These are phyloP conservation scores for Podila verticillata DNA, from an alignment of 192 early-diverging fungal genomes.

Conservation along the genomic window DNA sequence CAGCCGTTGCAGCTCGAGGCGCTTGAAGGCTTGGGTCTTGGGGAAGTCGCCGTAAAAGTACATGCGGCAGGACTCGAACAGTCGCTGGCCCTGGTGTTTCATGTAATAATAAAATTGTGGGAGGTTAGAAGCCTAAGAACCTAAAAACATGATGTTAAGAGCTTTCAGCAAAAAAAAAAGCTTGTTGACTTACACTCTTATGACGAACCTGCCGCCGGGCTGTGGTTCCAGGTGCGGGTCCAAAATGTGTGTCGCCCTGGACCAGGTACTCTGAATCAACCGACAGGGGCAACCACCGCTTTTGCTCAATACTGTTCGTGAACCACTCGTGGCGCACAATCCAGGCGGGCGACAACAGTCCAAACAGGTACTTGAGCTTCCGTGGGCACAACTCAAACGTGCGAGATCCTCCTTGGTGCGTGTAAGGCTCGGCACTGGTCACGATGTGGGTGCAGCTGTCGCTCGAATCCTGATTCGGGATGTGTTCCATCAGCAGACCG, in stretches of 20 bases:
- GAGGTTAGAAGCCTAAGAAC: background rate
- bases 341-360: constrained; percentile 14
- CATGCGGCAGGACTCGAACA: constrained; percentile 25
- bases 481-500: constrained; percentile 23
- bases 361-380: constrained; percentile 22
- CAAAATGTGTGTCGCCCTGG: constrained; percentile 26
- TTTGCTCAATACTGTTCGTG: constrained; percentile 9
- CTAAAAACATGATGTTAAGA: background rate
- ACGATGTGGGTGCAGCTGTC: constrained; percentile 22
- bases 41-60: constrained; percentile 37
- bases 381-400: constrained; percentile 7
- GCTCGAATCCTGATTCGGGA: constrained; percentile 17
- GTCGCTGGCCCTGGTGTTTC: background rate
- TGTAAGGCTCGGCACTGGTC: constrained; percentile 5
- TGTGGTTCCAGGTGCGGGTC: constrained; percentile 18
- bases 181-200: background rate
- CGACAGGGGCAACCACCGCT: constrained; percentile 10
- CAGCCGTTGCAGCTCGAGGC: constrained; percentile 14
- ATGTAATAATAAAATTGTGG: background rate
- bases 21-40: constrained; percentile 5
- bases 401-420: background rate
- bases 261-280: constrained; percentile 9
- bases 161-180: background rate
- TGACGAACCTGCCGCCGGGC: constrained; percentile 8
- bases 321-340: constrained; percentile 25